These are phyloP conservation scores for Gyromitra esculenta DNA, from an alignment of 2,329 filamentous ascomycete species.

Conservation along the genomic window DNA sequence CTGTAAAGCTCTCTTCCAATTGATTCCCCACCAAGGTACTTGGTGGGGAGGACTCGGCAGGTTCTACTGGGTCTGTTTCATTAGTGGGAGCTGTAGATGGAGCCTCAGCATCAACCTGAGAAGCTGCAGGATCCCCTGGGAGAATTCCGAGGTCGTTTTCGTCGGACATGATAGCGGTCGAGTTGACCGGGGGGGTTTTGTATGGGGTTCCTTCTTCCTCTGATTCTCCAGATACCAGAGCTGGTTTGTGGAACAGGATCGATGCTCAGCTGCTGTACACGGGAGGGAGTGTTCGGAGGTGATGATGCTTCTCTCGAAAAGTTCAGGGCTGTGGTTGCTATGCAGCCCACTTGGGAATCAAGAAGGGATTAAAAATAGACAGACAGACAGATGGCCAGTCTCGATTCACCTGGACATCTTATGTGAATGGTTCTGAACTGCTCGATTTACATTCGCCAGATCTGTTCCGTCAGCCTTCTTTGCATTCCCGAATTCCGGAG, in stretches of 20 bases:
- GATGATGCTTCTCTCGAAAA: slow-evolving; percentile 13
- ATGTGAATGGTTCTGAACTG: slow-evolving; percentile 3
- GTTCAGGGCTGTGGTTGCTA: slow-evolving; percentile 33
- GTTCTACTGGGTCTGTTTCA: slow-evolving; percentile 12
- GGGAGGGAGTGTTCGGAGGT: slow-evolving; percentile 2
- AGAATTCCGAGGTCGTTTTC: slow-evolving; percentile 36
- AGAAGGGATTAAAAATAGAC: slow-evolving; percentile 24
- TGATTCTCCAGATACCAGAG: not conserved
- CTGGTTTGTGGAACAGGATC: not conserved
- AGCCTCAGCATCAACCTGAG: slow-evolving; percentile 24
- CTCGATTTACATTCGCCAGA: slow-evolving; percentile 13
- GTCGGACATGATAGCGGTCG: slow-evolving; percentile 45
- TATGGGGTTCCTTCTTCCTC: not conserved
- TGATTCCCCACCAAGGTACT: slow-evolving; percentile 14
- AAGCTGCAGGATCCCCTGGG: not conserved
- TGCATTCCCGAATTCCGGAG: slow-evolving; percentile 28
- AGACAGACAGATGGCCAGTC: not conserved
- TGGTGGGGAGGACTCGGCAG: slow-evolving; percentile 8
- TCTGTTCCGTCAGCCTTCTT: slow-evolving; percentile 32
- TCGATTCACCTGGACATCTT: not conserved
- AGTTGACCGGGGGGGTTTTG: slow-evolving; percentile 34
- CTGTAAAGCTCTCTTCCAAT: slow-evolving; percentile 41
- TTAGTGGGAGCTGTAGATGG: slow-evolving; percentile 22
- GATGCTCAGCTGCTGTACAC: slow-evolving; percentile 12
- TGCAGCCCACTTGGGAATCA: slow-evolving; percentile 41